A percentile compares a stretch with the other conserved stretches of the same genome.
These are phyloP conservation scores for Dactylonectria estremocensis DNA, from an alignment of 2,329 filamentous ascomycete genomes.

Conservation along the genomic window DNA sequence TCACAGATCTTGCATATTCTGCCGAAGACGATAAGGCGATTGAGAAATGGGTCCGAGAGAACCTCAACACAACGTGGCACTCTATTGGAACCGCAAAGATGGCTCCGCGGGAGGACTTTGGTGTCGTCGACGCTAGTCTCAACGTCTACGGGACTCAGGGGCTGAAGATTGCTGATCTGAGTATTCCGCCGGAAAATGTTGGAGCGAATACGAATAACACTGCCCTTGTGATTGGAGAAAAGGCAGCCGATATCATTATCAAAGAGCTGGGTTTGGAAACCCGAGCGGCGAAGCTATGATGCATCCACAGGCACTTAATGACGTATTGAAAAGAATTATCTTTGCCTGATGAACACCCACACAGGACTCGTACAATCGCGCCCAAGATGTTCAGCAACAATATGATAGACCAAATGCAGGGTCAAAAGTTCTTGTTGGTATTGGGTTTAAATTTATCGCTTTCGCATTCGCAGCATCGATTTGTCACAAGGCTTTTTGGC, in stretches of 20 bases:
- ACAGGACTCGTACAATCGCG: no score
- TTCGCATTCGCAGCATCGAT: no score
- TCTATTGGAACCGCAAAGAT: slow-evolving; percentile 64
- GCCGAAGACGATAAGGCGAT: slow-evolving; percentile 66
- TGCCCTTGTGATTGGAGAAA: slow-evolving; percentile 65
- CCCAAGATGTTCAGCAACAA: no score
- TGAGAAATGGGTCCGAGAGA: slow-evolving; percentile 60
- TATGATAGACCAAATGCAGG: no score
- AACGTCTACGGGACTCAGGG: slow-evolving; percentile 60
- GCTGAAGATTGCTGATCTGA: slow-evolving; percentile 60
- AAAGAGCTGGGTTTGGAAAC: slow-evolving; percentile 51
- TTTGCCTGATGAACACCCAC: no score
- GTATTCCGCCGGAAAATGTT: slow-evolving; percentile 57
- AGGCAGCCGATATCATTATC: slow-evolving; percentile 59
- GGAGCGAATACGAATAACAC: slow-evolving; percentile 65
- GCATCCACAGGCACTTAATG: no score
- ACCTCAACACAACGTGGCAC: slow-evolving; percentile 62
- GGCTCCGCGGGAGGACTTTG: slow-evolving; percentile 57
- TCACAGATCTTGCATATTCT: slow-evolving; percentile 63
- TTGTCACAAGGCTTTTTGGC: no score
- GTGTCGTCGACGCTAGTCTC: slow-evolving; percentile 56
- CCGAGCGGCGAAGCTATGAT: neutral
- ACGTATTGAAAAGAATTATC: no score
- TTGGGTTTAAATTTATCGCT: no score
- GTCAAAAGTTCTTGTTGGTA: no score